Percentiles rank a stretch among this genome's conserved stretches.
Conservation (phyloP, 306 rosid species). For the Senna siamea region DNA sequence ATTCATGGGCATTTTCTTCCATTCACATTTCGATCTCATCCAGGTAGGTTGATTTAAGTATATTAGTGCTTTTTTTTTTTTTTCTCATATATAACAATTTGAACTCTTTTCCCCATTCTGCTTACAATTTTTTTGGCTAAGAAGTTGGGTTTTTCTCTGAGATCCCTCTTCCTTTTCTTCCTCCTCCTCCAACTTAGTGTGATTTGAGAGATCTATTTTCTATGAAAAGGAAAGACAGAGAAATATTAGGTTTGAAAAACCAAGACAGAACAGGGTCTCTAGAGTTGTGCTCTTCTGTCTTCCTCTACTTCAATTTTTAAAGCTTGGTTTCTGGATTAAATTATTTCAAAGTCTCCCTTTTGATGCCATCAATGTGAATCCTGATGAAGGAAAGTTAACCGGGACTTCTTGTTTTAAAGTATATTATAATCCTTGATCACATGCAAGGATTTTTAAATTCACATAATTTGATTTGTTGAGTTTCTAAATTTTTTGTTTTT, state of each 20-base stretch:
- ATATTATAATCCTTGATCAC: slow-evolving; percentile 60
- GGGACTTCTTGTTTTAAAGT: slow-evolving; percentile 31
- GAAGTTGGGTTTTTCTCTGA: neutral
- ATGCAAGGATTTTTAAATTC: slow-evolving; percentile 39
- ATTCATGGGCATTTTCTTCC: slow-evolving; percentile 11
- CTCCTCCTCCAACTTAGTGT: neutral
- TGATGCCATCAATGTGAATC: slow-evolving; percentile 46
- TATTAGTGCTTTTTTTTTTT: neutral
- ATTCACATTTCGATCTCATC: slow-evolving; percentile 35
- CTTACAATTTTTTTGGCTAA: slow-evolving; percentile 1
- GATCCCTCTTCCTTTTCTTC: slow-evolving; percentile 16
- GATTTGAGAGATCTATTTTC: slow-evolving; percentile 36
- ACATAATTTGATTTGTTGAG: slow-evolving; percentile 20
- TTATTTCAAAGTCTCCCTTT: slow-evolving; percentile 35
- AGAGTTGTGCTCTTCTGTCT: slow-evolving; percentile 36
- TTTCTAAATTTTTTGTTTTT: neutral
- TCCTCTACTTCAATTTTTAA: slow-evolving; percentile 38
- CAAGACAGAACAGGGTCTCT: slow-evolving; percentile 21
- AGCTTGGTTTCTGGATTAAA: slow-evolving; percentile 36
- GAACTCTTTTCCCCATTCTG: neutral
- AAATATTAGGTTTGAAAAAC: slow-evolving; percentile 34
- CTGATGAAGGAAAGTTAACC: slow-evolving; percentile 31
- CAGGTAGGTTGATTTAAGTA: slow-evolving; percentile 35
- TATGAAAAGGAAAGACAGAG: slow-evolving; percentile 29
- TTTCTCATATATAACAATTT: neutral